Conservation (phyloP, 805 yeast genomes). For the Candida pini region DNA sequence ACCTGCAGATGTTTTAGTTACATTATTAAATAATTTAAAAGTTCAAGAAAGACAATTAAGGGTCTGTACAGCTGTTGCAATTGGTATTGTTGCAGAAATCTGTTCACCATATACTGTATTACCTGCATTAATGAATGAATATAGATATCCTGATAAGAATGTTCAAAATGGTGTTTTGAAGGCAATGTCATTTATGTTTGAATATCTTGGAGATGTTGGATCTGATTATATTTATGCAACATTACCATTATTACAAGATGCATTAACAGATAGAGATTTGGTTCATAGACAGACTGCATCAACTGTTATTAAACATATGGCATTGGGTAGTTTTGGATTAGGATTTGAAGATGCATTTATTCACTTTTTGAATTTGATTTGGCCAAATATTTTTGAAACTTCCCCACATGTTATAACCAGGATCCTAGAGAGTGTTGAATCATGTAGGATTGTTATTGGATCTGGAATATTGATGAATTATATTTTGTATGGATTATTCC, state of each 20-base stretch:
- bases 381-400: conserved; percentile 90
- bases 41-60: conserved; percentile 96
- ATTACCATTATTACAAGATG: conserved; percentile 78
- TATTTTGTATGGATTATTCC: conserved; percentile 83
- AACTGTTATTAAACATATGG: conserved; percentile 74
- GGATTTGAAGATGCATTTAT: conserved; percentile 79
- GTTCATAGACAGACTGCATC: conserved; percentile 97
- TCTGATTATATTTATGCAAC: conserved; percentile 78
- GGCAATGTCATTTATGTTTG: conserved; percentile 86
- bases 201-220: conserved; percentile 78
- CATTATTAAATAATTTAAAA: conserved; percentile 74
- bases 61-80: conserved; percentile 96
- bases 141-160: conserved; percentile 83
- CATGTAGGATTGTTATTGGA: conserved; percentile 68
- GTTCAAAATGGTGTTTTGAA: conserved; percentile 95
- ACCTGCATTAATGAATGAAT: conserved; percentile 95
- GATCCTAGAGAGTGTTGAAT: conserved; percentile 74
- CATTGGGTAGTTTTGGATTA: conserved; percentile 68
- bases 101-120: conserved; percentile 91
- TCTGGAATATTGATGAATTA: conserved; percentile 70
- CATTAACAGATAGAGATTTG: conserved; percentile 81
- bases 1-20: conserved; percentile 87
- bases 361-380: conserved; percentile 71
- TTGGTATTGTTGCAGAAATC: conserved; percentile 91
- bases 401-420: conserved; percentile 92